Percentiles rank a stretch among this genome's conserved stretches.
Evolutionary conservation across 177 flowering plant genomes (phyloP).

Genomic region (Vitis hybrid): DNA sequence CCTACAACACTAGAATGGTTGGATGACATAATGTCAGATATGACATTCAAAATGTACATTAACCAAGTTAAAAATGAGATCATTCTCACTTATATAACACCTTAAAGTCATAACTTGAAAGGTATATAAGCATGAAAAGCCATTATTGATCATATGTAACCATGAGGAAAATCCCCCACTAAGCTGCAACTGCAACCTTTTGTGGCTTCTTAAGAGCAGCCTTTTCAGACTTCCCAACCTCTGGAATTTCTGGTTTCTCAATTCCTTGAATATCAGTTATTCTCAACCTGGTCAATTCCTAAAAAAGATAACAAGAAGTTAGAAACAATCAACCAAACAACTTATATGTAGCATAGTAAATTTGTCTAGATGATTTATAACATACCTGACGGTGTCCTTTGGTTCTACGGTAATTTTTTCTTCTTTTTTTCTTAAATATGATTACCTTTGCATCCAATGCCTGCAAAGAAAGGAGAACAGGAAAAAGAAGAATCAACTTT

Average conservation of each 20-base stretch:
- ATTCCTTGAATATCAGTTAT: conserved; percentile 79
- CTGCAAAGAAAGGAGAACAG: conserved; percentile 23
- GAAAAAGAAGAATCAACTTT: background rate
- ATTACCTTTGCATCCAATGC: conserved; percentile 72
- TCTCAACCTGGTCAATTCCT: conserved; percentile 87
- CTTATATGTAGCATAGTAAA: background rate
- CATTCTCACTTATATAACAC: background rate
- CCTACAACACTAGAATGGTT: conserved; percentile 5
- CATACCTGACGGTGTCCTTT: conserved; percentile 54
- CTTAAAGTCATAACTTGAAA: conserved; percentile 1
- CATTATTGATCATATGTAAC: conserved; percentile 3
- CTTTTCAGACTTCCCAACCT: conserved; percentile 21
- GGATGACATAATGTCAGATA: conserved; percentile 1
- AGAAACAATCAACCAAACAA: background rate
- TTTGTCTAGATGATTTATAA: background rate
- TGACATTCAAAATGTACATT: conserved; percentile 15
- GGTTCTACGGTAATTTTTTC: conserved; percentile 60
- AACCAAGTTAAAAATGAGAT: conserved; percentile 5
- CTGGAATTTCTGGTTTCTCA: conserved; percentile 47
- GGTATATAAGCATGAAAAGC: conserved; percentile 1
- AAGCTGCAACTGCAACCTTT: conserved; percentile 57
- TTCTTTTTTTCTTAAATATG: conserved; percentile 68
- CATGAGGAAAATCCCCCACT: conserved; percentile 16
- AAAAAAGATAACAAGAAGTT: conserved; percentile 13
- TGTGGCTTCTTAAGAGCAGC: conserved; percentile 29